Percentiles rank a stretch among this genome's conserved stretches.
Conservation (phyloP, 805 yeast genomes). For the Pichia cephalocereana region DNA sequence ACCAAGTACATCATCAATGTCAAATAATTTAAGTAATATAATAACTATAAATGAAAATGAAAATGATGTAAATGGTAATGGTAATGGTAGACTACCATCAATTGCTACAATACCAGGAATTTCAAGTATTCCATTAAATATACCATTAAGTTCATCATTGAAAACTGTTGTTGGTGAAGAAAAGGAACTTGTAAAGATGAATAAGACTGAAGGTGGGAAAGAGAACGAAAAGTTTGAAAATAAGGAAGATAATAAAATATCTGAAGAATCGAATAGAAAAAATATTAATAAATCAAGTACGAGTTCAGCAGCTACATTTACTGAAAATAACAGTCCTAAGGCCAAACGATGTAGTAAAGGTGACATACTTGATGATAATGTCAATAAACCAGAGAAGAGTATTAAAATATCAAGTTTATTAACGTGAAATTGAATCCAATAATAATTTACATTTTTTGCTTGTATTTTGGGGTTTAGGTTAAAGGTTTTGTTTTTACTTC, state of each 20-base stretch:
- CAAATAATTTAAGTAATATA: constrained; percentile 14
- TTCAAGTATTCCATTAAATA: not conserved
- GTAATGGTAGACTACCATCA: not conserved
- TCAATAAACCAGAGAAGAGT: no score
- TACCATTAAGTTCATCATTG: not conserved
- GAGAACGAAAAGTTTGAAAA: not conserved
- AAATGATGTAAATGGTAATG: not conserved
- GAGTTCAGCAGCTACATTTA: not conserved
- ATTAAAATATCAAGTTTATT: no score
- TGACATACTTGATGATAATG: no score
- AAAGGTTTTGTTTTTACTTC: no score
- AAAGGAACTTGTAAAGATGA: no score
- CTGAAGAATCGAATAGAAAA: not conserved
- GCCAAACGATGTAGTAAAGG: no score
- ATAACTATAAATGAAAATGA: no score
- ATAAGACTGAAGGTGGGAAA: not conserved
- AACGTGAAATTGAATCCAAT: no score
- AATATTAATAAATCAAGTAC: not conserved
- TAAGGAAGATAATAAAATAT: not conserved
- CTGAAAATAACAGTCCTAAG: not conserved
- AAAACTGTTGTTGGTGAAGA: not conserved
- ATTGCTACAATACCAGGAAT: not conserved
- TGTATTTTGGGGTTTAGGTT: no score
- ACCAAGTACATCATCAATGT: constrained; percentile 17
- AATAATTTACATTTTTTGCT: no score